Percentiles rank a stretch among this genome's conserved stretches.
phyloP scores from a whole-genome alignment of 106 monocot genomes.

The Cymbidium sinense region DNA sequence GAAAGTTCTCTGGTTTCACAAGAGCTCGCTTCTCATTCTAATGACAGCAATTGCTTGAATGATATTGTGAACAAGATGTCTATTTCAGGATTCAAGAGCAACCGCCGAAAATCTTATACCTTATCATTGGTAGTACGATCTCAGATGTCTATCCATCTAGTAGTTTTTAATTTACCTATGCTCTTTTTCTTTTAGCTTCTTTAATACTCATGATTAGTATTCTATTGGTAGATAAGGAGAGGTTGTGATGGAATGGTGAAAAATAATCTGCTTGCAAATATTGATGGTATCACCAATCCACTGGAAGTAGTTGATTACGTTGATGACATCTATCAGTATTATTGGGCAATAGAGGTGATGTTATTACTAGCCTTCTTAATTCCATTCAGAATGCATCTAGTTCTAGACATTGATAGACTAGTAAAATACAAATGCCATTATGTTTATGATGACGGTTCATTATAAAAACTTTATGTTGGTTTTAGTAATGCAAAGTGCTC shows the following conservation, averaged over 20 bases:
- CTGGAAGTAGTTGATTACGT: constrained; percentile 46
- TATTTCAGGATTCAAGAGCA: constrained; percentile 19
- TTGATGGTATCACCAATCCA: constrained; percentile 35
- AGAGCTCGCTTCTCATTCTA: background rate
- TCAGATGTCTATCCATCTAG: constrained; percentile 2
- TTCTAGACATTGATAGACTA: background rate
- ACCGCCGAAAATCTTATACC: constrained; percentile 33
- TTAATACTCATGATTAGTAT: background rate
- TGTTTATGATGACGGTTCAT: background rate
- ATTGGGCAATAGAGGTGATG: constrained; percentile 49
- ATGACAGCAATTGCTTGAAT: constrained; percentile 1
- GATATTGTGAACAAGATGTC: constrained; percentile 9
- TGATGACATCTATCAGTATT: constrained; percentile 51
- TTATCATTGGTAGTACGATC: constrained; percentile 32
- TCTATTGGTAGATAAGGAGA: constrained; percentile 12
- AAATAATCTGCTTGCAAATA: constrained; percentile 20
- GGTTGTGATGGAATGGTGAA: constrained; percentile 9
- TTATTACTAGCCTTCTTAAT: background rate
- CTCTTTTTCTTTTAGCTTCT: background rate
- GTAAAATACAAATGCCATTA: background rate
- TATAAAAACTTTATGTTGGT: background rate
- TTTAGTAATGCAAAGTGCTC: background rate
- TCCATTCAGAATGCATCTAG: background rate
- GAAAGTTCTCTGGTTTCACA: constrained; percentile 15
- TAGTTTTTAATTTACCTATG: background rate